Percentiles rank a stretch among this genome's conserved stretches.
Conservation (phyloP, 495 filamentous ascomycete genomes). For the Penicillium arizonense region DNA sequence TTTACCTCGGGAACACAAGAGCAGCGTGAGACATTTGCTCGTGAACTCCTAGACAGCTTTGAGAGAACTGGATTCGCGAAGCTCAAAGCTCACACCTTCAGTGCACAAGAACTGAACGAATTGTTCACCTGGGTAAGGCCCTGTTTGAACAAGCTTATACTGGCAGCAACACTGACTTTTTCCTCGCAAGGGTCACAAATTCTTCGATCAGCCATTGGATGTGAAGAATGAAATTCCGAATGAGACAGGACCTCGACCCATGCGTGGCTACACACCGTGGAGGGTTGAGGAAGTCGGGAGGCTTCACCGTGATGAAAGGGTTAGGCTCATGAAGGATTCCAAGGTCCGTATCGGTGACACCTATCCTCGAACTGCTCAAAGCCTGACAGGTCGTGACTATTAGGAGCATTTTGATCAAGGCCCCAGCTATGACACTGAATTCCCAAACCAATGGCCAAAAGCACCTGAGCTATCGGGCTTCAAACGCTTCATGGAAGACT, state of each 20-base stretch:
- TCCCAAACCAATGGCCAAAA: conserved; percentile 28
- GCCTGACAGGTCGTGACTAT: neutral
- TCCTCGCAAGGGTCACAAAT: neutral
- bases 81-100: too few relatives aligned
- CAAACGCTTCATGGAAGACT: conserved; percentile 22
- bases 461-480: conserved; percentile 23
- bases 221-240: neutral
- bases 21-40: too few relatives aligned
- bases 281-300: neutral
- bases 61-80: too few relatives aligned
- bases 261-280: neutral
- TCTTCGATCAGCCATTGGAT: neutral
- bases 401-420: conserved; percentile 34
- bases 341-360: too few relatives aligned
- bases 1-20: too few relatives aligned
- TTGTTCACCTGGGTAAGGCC: too few relatives aligned
- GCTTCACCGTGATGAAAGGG: neutral
- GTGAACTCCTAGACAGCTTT: too few relatives aligned
- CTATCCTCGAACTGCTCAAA: too few relatives aligned
- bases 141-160: too few relatives aligned
- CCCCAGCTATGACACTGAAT: conserved; percentile 16
- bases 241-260: neutral
- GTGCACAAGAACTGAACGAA: too few relatives aligned
- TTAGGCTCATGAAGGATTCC: too few relatives aligned
- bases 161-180: too few relatives aligned